Percentiles rank a stretch among this genome's conserved stretches.
Conservation (phyloP, 306 rosid species). For the Carpinus viminea region DNA sequence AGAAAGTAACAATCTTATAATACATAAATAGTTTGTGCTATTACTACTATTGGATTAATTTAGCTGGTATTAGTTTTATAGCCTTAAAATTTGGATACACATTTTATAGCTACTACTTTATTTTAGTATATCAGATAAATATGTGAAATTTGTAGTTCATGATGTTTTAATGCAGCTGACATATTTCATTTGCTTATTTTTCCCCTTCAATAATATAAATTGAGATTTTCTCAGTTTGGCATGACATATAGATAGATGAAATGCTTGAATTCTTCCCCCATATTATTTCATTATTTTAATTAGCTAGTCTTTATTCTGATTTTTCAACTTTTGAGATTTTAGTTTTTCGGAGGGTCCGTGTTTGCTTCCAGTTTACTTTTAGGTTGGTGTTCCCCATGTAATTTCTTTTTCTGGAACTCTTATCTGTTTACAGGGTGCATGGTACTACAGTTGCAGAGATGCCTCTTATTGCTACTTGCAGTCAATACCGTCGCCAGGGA, state of each 20-base stretch:
- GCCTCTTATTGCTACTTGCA: conserved; percentile 98
- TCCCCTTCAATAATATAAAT: background rate
- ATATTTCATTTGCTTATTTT: background rate
- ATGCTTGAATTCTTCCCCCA: background rate
- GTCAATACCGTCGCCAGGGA: conserved; percentile 88
- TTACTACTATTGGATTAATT: background rate
- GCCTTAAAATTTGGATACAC: background rate
- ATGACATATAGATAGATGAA: background rate
- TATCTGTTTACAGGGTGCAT: conserved; percentile 66
- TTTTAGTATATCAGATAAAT: background rate
- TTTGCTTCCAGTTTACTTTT: conserved; percentile 21
- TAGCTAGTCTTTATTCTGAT: conserved; percentile 9
- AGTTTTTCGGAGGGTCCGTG: conserved; percentile 13
- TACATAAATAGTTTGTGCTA: background rate
- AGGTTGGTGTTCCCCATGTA: conserved; percentile 8
- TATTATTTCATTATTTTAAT: background rate
- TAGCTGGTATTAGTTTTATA: background rate
- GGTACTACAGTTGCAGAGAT: conserved; percentile 89
- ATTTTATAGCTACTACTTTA: background rate
- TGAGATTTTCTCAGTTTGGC: background rate
- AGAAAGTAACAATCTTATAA: background rate
- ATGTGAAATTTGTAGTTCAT: background rate
- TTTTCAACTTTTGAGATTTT: background rate
- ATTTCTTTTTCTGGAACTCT: conserved; percentile 20
- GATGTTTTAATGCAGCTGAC: background rate